Conservation (phyloP, 2,329 filamentous ascomycete species). For the Emmonsiellopsis sp. region DNA sequence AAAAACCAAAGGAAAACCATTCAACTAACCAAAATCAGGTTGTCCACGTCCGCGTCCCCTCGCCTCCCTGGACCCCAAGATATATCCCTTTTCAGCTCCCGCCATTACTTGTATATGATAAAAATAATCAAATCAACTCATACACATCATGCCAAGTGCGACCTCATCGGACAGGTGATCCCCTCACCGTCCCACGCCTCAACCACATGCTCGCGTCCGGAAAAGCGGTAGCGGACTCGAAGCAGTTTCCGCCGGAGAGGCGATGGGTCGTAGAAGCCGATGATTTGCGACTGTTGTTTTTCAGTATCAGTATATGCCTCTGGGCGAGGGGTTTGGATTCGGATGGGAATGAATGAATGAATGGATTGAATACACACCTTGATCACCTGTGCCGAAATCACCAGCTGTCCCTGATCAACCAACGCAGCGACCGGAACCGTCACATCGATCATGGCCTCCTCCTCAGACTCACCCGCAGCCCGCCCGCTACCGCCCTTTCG, state of each 20-base stretch:
- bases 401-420: constrained; percentile 32
- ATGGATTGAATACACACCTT: constrained; percentile 21
- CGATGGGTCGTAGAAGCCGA: constrained; percentile 36
- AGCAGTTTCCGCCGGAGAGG: constrained; percentile 31
- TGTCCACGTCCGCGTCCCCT: no score
- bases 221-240: constrained; percentile 34
- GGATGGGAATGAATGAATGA: background rate
- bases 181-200: constrained; percentile 29
- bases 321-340: background rate
- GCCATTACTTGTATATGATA: no score
- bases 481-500: constrained; percentile 14
- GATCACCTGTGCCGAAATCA: constrained; percentile 23
- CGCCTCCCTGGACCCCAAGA: no score
- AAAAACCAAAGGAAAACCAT: no score
- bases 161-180: constrained; percentile 29
- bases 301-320: constrained; percentile 13
- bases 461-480: constrained; percentile 9
- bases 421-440: constrained; percentile 36
- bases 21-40: no score
- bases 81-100: no score
- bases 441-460: constrained; percentile 23
- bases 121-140: background rate
- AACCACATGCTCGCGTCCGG: constrained; percentile 27
- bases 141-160: constrained; percentile 20
- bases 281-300: constrained; percentile 28